Conservation (phyloP, 805 yeast genomes). For the Pichia thaimueangensis region DNA sequence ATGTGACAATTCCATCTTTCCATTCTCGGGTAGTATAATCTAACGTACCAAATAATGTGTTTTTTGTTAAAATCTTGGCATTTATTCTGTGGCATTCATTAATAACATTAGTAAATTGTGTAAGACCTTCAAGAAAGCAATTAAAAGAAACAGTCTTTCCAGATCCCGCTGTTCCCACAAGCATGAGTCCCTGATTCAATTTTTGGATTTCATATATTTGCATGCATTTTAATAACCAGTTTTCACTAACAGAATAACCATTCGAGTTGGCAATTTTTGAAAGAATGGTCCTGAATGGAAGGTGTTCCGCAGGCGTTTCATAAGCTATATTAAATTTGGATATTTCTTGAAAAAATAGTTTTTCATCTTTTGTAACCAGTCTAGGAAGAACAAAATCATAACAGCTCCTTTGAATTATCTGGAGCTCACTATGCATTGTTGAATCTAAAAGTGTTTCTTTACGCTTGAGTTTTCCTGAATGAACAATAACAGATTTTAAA, state of each 20-base stretch:
- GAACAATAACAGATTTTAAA: conserved; percentile 56
- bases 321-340: conserved; percentile 23
- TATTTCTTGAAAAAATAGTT: conserved; percentile 26
- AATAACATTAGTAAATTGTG: conserved; percentile 27
- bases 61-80: conserved; percentile 68
- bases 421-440: conserved; percentile 4
- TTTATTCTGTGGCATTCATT: conserved; percentile 48
- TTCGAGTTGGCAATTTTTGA: conserved; percentile 23
- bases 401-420: conserved; percentile 45
- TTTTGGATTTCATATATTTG: conserved; percentile 59
- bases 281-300: conserved; percentile 25
- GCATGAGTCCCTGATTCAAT: conserved; percentile 71
- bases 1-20: conserved; percentile 82
- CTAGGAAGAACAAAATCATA: conserved; percentile 64
- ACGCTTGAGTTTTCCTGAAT: conserved; percentile 45
- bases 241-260: conserved; percentile 31
- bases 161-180: conserved; percentile 68
- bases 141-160: conserved; percentile 63
- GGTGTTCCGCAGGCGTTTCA: conserved; percentile 9
- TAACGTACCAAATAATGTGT: conserved; percentile 58
- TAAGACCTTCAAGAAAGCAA: conserved; percentile 41
- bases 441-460: neutral
- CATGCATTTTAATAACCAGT: conserved; percentile 47
- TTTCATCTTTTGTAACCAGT: conserved; percentile 47
- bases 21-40: conserved; percentile 82